Evolutionary conservation across 2,329 filamentous ascomycete genomes (phyloP).

Genomic region (Celoporthe dispersa): DNA sequence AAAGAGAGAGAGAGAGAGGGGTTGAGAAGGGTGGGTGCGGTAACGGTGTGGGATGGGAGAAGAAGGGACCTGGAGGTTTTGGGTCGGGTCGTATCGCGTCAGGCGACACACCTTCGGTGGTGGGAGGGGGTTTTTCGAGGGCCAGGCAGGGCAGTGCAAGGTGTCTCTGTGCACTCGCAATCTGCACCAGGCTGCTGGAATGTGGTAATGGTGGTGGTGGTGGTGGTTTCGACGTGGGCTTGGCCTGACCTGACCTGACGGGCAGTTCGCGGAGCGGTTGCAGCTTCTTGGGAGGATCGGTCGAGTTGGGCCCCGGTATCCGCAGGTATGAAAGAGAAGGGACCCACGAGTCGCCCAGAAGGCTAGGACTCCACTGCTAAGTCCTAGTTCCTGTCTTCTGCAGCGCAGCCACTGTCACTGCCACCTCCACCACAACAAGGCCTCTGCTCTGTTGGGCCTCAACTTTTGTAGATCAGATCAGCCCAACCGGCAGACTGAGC

Average conservation of each 20-base stretch:
- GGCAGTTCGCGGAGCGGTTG: constrained; percentile 6
- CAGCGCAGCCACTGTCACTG: constrained; percentile 11
- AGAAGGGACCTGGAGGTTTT: background rate
- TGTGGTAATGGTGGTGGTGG: too few species aligned
- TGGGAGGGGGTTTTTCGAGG: constrained; percentile 19
- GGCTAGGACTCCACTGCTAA: constrained; percentile 3
- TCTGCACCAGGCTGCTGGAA: constrained; percentile 19
- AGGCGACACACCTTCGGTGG: constrained; percentile 27
- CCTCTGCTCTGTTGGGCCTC: constrained; percentile 3
- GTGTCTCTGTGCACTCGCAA: constrained; percentile 8
- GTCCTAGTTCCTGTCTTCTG: constrained; percentile 16
- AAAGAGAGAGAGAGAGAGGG: constrained; percentile 14
- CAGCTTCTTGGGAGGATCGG: constrained; percentile 8
- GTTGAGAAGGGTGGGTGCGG: constrained; percentile 4
- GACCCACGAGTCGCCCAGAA: background rate
- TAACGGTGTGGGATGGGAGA: background rate
- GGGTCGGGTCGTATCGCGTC: constrained; percentile 25
- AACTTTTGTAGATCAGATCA: constrained; percentile 8
- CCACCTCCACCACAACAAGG: constrained; percentile 3
- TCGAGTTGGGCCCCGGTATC: constrained; percentile 7
- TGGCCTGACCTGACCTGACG: constrained; percentile 20
- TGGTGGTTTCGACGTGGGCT: constrained; percentile 14
- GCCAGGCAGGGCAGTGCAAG: constrained; percentile 21
- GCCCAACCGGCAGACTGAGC: constrained; percentile 1
- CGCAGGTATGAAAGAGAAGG: background rate